A percentile compares a stretch with the other conserved stretches of the same genome.
phyloP scores from a whole-genome alignment of 2,329 filamentous ascomycete genomes.

The Didymella sp. region DNA sequence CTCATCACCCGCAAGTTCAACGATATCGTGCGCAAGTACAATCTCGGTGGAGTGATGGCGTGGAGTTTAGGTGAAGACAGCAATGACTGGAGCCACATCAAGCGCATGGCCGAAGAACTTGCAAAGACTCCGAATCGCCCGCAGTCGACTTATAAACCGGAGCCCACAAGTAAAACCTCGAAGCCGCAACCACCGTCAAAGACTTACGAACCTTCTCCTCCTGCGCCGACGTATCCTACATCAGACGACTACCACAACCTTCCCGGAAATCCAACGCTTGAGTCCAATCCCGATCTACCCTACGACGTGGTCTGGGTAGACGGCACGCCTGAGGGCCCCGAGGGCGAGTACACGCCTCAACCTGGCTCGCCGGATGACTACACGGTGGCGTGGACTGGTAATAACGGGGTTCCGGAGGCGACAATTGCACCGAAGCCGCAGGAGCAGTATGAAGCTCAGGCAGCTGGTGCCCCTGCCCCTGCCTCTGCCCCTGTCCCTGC shows the following conservation, averaged over 20 bases:
- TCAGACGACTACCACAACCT: neutral
- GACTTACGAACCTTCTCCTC: neutral
- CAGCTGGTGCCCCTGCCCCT: neutral
- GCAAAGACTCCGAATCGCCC: constrained; percentile 4
- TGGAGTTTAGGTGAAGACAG: constrained; percentile 76
- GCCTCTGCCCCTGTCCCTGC: neutral
- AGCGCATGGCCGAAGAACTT: constrained; percentile 49
- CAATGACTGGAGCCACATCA: constrained; percentile 51
- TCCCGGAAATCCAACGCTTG: constrained; percentile 7
- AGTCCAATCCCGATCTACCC: constrained; percentile 8
- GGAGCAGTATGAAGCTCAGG: neutral
- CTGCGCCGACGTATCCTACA: neutral
- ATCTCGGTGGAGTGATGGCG: constrained; percentile 74
- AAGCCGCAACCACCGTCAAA: neutral
- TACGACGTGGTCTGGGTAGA: constrained; percentile 29
- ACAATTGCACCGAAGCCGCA: neutral
- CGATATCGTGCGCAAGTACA: constrained; percentile 62
- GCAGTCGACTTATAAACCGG: neutral
- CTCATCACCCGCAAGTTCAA: constrained; percentile 69
- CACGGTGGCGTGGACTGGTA: constrained; percentile 1
- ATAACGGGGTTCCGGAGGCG: neutral
- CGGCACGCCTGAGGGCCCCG: constrained; percentile 20
- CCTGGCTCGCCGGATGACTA: constrained; percentile 22
- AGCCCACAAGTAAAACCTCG: neutral
- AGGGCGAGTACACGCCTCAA: neutral